Evolutionary conservation across 306 rosid species (phyloP), one percentile per base, ranked within the genome.

Genomic region (Sicyos edulis): DNA sequence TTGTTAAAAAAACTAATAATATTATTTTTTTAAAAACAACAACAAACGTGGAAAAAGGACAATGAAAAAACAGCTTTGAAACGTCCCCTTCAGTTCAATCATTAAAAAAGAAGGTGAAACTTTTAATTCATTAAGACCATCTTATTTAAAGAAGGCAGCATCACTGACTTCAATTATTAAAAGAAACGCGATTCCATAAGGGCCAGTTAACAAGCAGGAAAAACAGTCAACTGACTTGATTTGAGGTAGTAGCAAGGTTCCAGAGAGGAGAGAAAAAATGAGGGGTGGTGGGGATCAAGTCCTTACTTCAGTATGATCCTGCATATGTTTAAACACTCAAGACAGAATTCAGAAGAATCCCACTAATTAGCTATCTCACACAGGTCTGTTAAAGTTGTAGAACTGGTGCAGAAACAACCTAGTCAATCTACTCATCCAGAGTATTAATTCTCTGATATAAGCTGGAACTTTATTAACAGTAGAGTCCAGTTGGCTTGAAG

Each of bases 81-180:
- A 57, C 13, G 6, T 21, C 9, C 17, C 12, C 29, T 14, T 10
- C 34, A 62, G 69, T 62, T 62, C 7, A 10, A 62, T 8, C 50
- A 34, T 2, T 62, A 21, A 62, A 34, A 62, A 34, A 14, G 66
- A 62, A 62, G 69, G 42, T 62, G 50, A 62, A 62, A 29, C 50
- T 34, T 34, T 32, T 24, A 16, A 15, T n/a, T 34, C 24, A 8
- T 16, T 61, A 62, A 16, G 5, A 62, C 50, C 69, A 12, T 26
- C 42, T 40, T 14, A 5, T 15, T 42, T 32, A 34, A 61, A 62
- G 49, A 62, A 16, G 50, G 22, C 69, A 62, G 51, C 21, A 17
- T 62, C 42, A 60, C 0, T 26, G 8, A 59, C 37, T 59, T 56
- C 15, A 11, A 56, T 56, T 20, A 19, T 19, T 21, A 7, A 19